Base-by-base conservation (phyloP, 2,329 filamentous ascomycete genomes). In the Fusarium sarcochroum region DNA sequence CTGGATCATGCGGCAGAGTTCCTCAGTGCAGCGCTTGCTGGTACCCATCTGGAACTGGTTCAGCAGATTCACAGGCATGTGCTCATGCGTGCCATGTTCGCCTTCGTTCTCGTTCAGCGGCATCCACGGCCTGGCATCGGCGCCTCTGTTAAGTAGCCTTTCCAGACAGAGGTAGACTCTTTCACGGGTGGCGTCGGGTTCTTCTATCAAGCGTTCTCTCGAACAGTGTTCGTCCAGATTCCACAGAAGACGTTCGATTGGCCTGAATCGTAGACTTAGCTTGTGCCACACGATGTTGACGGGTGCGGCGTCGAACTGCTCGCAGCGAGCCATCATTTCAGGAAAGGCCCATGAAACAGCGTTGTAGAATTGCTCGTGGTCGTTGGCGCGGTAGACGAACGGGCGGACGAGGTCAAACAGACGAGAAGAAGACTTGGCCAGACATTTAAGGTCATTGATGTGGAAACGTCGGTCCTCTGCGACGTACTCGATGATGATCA, bases 141-240 rank as follows among this genome's bases (percentile, higher is more conserved):
- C 34, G 6, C 51, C 48, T 37, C 46, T 63, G 11, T 66, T 35
- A 6, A 67, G 48, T 7, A 67, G 34, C 58, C 64, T 66, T 18
- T 44, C 14, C 30, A 67, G 18, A n/a, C 21, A 30, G 8, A 37
- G 13, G 7, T 35, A 45, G 23, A 37, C 15, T 2, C 14, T 25
- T 5, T 37, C 44, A 7, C 25, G 21, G 3, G 20, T 6, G 8
- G 5, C 9, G 2, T 45, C 17, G 27, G 14, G 42, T 15, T 35
- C 11, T 7, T 23, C 18, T 17, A 14, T 32, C 5, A 14, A 18
- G 7, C 13, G n/a, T 10, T 2, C 11, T 18, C 18, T n/a, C 18
- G 27, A 7, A 11, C n/a, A 6, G 5, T 11, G 21, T 40, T 34
- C 27, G 13, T 38, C n/a, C 35, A 57, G 2, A 10, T 17, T 34